Base-by-base conservation (phyloP, 306 rosid species). In the Rubus parviflorus region DNA sequence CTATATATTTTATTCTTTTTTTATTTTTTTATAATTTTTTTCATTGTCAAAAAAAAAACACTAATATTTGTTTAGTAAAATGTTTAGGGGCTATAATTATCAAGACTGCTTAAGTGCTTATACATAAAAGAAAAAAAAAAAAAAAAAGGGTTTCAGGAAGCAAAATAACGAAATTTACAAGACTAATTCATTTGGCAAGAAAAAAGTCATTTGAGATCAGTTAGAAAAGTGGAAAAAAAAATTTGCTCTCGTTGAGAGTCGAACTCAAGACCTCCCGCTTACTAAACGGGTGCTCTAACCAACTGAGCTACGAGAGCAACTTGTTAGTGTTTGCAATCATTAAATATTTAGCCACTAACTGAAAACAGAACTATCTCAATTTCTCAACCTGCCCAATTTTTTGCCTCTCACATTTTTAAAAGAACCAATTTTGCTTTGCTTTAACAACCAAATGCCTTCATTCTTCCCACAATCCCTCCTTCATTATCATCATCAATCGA, bases 231-330 rank as follows among this genome's bases (percentile, higher is more conserved):
- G 3, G 0, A 22, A 58, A 46, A 15, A 43, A 4, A 2, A 25
- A 0, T 3, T 15, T 81, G 84, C 84, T 81, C 70, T 81, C 84
- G 74, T 81, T 81, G 84, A 83, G 86, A 83, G 86, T 79, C 23
- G 86, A 83, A 83, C 86, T 83, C 86, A 83, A 83, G 86, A 83
- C 86, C 86, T 83, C 86, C 86, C 86, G 86, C 86, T 83, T 83
- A 83, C 86, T 83, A 83, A 83, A 83, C 86, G 83, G 86, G 86
- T 83, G 86, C 86, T 79, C 86, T 83, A 83, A 83, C 86, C 86
- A 83, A 83, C 86, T 83, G 86, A 83, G 86, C 86, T 83, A 83
- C 76, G 86, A 83, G 70, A 83, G 86, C 86, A 3, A 1, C 1
- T 12, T 5, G 30, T 2, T 3, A 0, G 2, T 0, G 7, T 7